Conservation (phyloP, 2,329 filamentous ascomycete species). For the Eutypa lata region DNA sequence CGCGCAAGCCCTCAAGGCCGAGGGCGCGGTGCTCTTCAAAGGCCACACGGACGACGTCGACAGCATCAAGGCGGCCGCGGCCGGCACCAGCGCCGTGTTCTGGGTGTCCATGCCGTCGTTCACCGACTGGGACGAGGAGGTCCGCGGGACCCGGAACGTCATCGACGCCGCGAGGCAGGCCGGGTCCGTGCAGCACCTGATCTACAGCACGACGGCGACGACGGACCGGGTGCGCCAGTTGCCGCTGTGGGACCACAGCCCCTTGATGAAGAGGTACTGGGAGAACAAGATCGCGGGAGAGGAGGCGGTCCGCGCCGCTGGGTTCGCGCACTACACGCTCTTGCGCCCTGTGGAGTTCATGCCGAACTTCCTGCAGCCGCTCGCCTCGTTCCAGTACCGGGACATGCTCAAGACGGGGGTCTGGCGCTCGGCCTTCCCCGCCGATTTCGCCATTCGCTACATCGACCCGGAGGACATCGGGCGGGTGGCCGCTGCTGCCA, state of each 20-base stretch:
- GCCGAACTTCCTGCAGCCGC: slow-evolving; percentile 9
- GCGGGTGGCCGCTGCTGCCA: slow-evolving; percentile 4
- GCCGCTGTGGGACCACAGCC: slow-evolving; percentile 2
- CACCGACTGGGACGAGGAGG: slow-evolving; percentile 6
- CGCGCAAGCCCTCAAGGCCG: slow-evolving; percentile 6
- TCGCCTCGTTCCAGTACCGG: slow-evolving; percentile 2
- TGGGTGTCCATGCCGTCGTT: slow-evolving; percentile 1
- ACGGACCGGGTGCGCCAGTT: slow-evolving; percentile 1
- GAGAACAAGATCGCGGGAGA: slow-evolving; percentile 9
- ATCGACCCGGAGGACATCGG: slow-evolving; percentile 14
- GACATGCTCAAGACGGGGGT: slow-evolving; percentile 7
- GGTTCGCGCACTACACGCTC: slow-evolving; percentile 10
- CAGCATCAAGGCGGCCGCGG: slow-evolving; percentile 5
- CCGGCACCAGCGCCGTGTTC: slow-evolving; percentile 9
- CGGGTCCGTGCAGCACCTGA: slow-evolving; percentile 9
- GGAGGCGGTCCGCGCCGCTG: slow-evolving; percentile 6
- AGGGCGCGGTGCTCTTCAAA: slow-evolving; percentile 12
- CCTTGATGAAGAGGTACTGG: slow-evolving; percentile 9
- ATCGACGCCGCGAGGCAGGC: slow-evolving; percentile 9
- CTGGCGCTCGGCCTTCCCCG: slow-evolving; percentile 3
- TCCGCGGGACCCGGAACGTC: slow-evolving; percentile 7
- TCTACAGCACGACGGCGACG: slow-evolving; percentile 9
- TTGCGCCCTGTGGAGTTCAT: slow-evolving; percentile 16
- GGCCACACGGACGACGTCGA: slow-evolving; percentile 10
- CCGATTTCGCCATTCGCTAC: not conserved